Conservation (phyloP, 176 grass and related monocot species). For the Elaeis guineensis region DNA sequence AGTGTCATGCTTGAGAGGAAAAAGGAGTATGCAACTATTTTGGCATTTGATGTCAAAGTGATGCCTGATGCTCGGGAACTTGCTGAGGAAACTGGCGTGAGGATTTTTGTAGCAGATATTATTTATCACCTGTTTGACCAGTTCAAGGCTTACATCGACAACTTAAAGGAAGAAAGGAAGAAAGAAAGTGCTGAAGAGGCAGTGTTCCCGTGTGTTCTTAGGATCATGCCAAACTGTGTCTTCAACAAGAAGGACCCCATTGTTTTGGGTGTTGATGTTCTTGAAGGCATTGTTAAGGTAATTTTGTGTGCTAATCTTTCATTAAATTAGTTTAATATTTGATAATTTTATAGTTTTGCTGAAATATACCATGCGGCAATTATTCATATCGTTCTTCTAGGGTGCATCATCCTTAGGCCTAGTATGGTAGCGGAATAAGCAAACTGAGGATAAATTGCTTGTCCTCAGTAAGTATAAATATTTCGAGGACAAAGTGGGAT, state of each 20-base stretch:
- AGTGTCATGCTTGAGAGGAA: conserved; percentile 96
- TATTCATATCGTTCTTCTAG: no score
- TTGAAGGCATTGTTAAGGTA: conserved; percentile 87
- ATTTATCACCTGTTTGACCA: conserved; percentile 93
- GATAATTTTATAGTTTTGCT: no score
- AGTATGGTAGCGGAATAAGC: no score
- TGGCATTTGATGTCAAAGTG: conserved; percentile 99
- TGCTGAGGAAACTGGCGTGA: conserved; percentile 75
- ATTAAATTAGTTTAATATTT: no score
- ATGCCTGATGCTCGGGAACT: conserved; percentile 79
- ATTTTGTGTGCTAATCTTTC: neutral
- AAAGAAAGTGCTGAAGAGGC: conserved; percentile 77
- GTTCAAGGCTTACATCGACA: conserved; percentile 86
- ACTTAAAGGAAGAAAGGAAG: conserved; percentile 74
- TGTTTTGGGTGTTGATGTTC: conserved; percentile 84
- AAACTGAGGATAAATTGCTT: no score
- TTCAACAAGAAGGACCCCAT: conserved; percentile 96
- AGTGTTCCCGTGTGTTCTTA: conserved; percentile 82
- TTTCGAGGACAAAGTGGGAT: no score
- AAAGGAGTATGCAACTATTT: conserved; percentile 89
- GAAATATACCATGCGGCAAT: no score
- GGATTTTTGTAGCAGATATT: conserved; percentile 87
- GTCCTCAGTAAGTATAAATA: no score
- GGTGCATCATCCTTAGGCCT: no score
- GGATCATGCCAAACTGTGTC: conserved; percentile 81